A percentile compares a stretch with the other conserved stretches of the same genome.
Conservation (phyloP, 176 grass and related monocot species). For the Echinochloa phyllopogon region DNA sequence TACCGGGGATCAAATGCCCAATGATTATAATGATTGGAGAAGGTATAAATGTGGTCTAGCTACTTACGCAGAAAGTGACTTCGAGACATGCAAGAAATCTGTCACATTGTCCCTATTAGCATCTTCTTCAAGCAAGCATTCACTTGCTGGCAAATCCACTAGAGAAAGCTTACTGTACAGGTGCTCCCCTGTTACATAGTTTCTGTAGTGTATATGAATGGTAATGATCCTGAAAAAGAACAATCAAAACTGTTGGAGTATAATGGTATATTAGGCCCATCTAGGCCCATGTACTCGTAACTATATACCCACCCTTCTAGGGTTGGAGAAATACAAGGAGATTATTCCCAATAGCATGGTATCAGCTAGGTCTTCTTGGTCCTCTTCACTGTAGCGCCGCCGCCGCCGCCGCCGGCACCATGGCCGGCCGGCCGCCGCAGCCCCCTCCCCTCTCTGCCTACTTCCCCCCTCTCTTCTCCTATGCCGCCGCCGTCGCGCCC, state of each 20-base stretch:
- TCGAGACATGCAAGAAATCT: slow-evolving; percentile 92
- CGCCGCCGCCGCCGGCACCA: no score
- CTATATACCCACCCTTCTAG: no score
- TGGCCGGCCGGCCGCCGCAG: no score
- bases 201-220: slow-evolving; percentile 94
- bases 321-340: no score
- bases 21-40: slow-evolving; percentile 22
- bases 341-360: no score
- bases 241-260: background rate
- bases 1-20: slow-evolving; percentile 16
- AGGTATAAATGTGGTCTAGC: background rate
- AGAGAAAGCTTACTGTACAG: slow-evolving; percentile 93
- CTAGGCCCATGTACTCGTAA: no score
- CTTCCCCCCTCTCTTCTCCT: no score
- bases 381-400: no score
- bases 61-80: slow-evolving; percentile 98
- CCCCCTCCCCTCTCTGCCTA: no score
- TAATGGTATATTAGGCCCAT: no score
- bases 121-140: slow-evolving; percentile 81
- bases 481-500: no score
- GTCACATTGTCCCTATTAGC: slow-evolving; percentile 81
- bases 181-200: slow-evolving; percentile 80
- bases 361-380: no score
- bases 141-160: slow-evolving; percentile 95
- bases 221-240: slow-evolving; percentile 85